phyloP scores from a whole-genome alignment of 2,329 filamentous ascomycete genomes.

The Cordyceps farinosa region DNA sequence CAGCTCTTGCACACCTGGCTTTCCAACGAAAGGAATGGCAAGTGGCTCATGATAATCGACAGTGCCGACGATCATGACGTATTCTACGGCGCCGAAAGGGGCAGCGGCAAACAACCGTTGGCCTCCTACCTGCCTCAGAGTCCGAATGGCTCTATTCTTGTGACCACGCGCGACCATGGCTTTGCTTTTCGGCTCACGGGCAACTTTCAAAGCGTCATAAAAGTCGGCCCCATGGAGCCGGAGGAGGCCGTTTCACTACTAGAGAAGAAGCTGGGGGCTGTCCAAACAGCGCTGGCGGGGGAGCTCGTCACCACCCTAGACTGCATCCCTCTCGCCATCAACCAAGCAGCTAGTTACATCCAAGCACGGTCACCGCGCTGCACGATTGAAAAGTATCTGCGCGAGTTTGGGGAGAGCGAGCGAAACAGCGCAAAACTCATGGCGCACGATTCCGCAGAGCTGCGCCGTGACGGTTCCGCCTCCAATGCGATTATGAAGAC shows the following conservation, averaged over 20 bases:
- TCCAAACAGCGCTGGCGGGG: constrained; percentile 18
- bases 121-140: constrained; percentile 28
- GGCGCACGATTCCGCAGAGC: constrained; percentile 21
- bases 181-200: constrained; percentile 24
- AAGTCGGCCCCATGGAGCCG: constrained; percentile 28
- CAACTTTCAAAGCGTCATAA: constrained; percentile 23
- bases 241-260: constrained; percentile 29
- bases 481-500: constrained; percentile 25
- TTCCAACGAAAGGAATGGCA: constrained; percentile 25
- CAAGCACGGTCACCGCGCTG: constrained; percentile 24
- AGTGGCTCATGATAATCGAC: constrained; percentile 37
- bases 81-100: constrained; percentile 23
- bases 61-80: constrained; percentile 33
- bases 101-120: constrained; percentile 19
- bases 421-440: constrained; percentile 8
- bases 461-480: constrained; percentile 21
- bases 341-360: constrained; percentile 34
- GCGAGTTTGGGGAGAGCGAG: constrained; percentile 28
- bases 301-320: constrained; percentile 30
- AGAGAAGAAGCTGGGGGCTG: constrained; percentile 24
- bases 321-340: constrained; percentile 33
- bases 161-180: constrained; percentile 26
- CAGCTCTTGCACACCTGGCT: constrained; percentile 32
- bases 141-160: constrained; percentile 29
- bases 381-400: constrained; percentile 36